Evolutionary conservation across 805 yeast genomes (phyloP), one percentile per base, ranked within the genome.

Genomic region (Zygosaccharomyces lentus): DNA sequence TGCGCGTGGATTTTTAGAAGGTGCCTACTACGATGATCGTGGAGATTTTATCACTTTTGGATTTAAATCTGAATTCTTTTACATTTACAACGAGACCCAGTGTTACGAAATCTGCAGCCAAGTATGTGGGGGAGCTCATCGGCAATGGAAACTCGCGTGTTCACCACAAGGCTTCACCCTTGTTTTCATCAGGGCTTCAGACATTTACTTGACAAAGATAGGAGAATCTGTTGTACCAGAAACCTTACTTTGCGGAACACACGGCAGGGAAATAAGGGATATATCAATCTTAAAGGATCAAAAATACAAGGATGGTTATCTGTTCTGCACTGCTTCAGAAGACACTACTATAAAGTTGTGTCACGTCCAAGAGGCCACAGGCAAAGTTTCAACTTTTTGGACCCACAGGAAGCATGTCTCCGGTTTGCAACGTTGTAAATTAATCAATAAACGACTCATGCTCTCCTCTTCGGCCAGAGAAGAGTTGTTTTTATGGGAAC

Each of bases 261-360:
- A 93, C 64, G 99, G 99, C 0, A 75, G 98, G 51, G 99, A 93
- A 64, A 78, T 91, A 5, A 73, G 99, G 54, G 86, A 81, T 46
- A 70, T 90, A 12, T 74, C 84, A 1, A 71, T 82, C n/a, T 72
- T 77, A 30, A 53, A 52, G 32, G 39, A 45, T 6, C 66, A 75
- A 0, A 36, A 50, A 6, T 50, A 41, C 8, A 62, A 63, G 6
- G 64, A 65, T 40, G 66, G 66, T 0, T 66, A 56, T 17, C 56
- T 84, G 3, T 58, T 88, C 16, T 75, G 87, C 26, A 80, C 91
- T 4, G 98, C 88, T 4, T 82, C 96, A 0, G 99, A 93, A 62
- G 99, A 93, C 59, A 85, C 97, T 0, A 76, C 87, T 0, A 67
- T 93, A 4, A 76, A 78, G 48, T 52, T 91, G n/a, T 76, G 82